Evolutionary conservation across 2,329 filamentous ascomycete genomes (phyloP).

Genomic region (Calycina herbarum): DNA sequence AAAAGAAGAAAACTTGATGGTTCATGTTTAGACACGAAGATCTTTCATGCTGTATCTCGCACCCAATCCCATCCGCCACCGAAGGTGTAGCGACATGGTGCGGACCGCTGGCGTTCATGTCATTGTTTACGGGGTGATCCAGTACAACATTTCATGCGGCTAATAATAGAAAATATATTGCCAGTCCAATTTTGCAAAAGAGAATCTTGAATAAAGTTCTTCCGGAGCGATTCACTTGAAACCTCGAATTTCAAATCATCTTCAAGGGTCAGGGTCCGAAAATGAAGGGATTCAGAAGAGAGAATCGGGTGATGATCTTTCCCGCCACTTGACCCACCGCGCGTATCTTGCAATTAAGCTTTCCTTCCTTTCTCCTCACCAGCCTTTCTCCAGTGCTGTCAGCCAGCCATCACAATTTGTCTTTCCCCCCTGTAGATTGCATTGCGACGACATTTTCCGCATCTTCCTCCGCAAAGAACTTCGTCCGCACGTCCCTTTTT

Average conservation of each 20-base stretch:
- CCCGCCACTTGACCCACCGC: background rate
- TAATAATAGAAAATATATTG: background rate
- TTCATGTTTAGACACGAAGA: background rate
- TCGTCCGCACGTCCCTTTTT: background rate
- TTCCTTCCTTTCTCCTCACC: background rate
- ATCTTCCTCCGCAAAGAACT: background rate
- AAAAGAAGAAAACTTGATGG: background rate
- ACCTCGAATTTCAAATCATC: background rate
- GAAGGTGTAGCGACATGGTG: background rate
- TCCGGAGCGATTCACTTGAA: background rate
- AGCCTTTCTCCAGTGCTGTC: background rate
- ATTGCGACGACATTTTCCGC: background rate
- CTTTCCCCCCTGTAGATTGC: background rate
- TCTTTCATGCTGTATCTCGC: background rate
- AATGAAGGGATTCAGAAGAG: background rate
- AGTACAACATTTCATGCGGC: constrained; percentile 1
- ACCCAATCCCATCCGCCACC: background rate
- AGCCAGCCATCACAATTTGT: background rate
- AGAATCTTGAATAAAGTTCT: background rate
- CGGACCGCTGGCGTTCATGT: background rate
- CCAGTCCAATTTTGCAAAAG: background rate
- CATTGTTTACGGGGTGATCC: background rate
- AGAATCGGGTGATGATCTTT: background rate
- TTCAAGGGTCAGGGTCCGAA: background rate
- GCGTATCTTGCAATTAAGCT: background rate